Conservation (phyloP, 2,329 filamentous ascomycete genomes). For the Annulohypoxylon truncatum region DNA sequence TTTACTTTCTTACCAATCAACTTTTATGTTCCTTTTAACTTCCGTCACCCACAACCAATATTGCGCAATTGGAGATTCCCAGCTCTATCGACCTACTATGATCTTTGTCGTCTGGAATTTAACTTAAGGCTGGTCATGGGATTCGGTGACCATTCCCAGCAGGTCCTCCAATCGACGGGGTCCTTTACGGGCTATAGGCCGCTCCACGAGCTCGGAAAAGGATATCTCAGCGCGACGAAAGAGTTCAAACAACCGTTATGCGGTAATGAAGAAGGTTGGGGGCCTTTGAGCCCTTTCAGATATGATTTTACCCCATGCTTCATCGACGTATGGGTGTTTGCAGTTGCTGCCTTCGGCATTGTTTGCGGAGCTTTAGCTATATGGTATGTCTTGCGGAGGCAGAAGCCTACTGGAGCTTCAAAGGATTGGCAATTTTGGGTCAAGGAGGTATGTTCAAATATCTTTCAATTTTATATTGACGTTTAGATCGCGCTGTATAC, state of each 20-base stretch:
- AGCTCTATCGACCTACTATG: conserved; percentile 44
- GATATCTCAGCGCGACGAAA: conserved; percentile 68
- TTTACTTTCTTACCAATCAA: conserved; percentile 24
- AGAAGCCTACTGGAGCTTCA: conserved; percentile 71
- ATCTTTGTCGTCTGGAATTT: conserved; percentile 38
- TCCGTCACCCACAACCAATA: conserved; percentile 44
- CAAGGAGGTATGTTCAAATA: conserved; percentile 76
- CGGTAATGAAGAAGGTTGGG: conserved; percentile 93
- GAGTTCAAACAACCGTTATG: conserved; percentile 78
- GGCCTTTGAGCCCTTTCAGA: conserved; percentile 84
- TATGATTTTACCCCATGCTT: conserved; percentile 99
- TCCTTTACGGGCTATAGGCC: conserved; percentile 71
- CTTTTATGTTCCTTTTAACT: conserved; percentile 29
- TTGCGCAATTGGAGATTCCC: conserved; percentile 45
- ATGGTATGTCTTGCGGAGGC: conserved; percentile 81
- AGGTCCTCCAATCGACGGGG: conserved; percentile 66
- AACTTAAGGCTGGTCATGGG: conserved; percentile 52
- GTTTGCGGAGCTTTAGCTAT: conserved; percentile 80
- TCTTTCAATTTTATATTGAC: neutral
- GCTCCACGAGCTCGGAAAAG: conserved; percentile 62
- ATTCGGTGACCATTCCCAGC: conserved; percentile 56
- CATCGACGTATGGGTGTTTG: conserved; percentile 87
- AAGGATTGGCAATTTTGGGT: conserved; percentile 94
- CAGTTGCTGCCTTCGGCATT: conserved; percentile 82
- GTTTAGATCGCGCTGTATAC: neutral